These are phyloP conservation scores for Volutella citrinella DNA, from an alignment of 2,329 filamentous ascomycete species.

Conservation along the genomic window DNA sequence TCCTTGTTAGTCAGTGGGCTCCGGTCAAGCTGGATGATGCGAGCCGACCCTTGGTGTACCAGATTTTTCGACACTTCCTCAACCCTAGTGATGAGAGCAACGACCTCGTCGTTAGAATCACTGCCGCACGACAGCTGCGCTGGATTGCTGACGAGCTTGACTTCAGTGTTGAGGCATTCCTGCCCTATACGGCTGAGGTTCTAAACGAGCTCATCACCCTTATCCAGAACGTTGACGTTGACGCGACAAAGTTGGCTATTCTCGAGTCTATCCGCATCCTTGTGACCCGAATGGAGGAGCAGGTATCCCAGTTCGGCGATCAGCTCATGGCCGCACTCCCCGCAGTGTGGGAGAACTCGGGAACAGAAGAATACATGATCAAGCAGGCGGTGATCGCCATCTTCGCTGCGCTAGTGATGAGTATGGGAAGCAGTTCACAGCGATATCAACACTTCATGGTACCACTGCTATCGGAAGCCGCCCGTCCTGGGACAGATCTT, in stretches of 20 bases:
- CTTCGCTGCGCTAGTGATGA: conserved; percentile 78
- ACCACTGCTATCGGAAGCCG: conserved; percentile 77
- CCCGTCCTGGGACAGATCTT: conserved; percentile 71
- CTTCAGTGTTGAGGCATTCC: conserved; percentile 70
- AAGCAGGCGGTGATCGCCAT: conserved; percentile 91
- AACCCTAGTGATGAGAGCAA: conserved; percentile 75
- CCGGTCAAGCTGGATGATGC: conserved; percentile 68
- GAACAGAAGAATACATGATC: conserved; percentile 79
- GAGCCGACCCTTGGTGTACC: conserved; percentile 73
- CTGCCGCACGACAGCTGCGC: conserved; percentile 81
- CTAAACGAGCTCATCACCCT: conserved; percentile 72
- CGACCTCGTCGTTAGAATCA: conserved; percentile 88
- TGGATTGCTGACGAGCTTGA: conserved; percentile 80
- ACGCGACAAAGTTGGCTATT: conserved; percentile 87
- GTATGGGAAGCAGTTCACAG: conserved; percentile 75
- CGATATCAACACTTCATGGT: conserved; percentile 78
- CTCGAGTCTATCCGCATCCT: conserved; percentile 81
- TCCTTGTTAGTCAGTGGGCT: conserved; percentile 87
- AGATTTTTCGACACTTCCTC: conserved; percentile 85
- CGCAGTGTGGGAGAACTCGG: conserved; percentile 78
- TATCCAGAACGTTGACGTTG: conserved; percentile 74
- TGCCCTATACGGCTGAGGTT: conserved; percentile 72
- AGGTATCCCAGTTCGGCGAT: conserved; percentile 68
- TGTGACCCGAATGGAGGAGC: conserved; percentile 76
- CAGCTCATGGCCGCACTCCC: conserved; percentile 79